Evolutionary conservation across 2,329 filamentous ascomycete genomes (phyloP).

Genomic region (Verticillium albo-atrum): DNA sequence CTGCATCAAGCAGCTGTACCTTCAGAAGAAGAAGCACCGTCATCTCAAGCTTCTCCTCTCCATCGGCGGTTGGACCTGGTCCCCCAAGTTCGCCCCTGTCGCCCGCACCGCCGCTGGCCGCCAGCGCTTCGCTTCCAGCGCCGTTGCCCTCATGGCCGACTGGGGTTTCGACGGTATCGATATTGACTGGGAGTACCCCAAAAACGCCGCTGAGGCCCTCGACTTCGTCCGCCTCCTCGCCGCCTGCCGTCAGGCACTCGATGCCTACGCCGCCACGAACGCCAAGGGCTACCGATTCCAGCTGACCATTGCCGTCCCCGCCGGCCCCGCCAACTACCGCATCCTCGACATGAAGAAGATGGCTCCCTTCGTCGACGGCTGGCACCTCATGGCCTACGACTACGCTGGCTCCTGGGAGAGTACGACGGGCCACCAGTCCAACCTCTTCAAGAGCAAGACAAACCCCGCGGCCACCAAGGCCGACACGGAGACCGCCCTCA

Average conservation of each 20-base stretch:
- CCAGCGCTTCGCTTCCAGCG: constrained; percentile 60
- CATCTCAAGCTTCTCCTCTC: constrained; percentile 76
- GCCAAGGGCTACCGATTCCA: constrained; percentile 41
- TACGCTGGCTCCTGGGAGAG: constrained; percentile 65
- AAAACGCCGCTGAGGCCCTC: constrained; percentile 29
- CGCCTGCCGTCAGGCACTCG: constrained; percentile 37
- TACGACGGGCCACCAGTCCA: constrained; percentile 63
- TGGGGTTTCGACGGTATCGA: constrained; percentile 56
- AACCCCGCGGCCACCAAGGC: constrained; percentile 60
- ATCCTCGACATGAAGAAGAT: constrained; percentile 48
- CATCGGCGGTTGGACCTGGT: constrained; percentile 79
- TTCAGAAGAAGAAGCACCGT: constrained; percentile 72
- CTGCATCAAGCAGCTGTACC: constrained; percentile 69
- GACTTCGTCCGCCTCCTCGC: constrained; percentile 37
- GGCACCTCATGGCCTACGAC: constrained; percentile 66
- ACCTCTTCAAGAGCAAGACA: constrained; percentile 51
- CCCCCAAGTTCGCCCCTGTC: constrained; percentile 61
- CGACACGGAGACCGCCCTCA: constrained; percentile 61
- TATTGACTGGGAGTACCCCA: constrained; percentile 53
- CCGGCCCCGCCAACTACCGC: constrained; percentile 43
- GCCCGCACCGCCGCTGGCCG: constrained; percentile 59
- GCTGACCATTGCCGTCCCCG: constrained; percentile 46
- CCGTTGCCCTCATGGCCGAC: constrained; percentile 66
- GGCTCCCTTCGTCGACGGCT: constrained; percentile 53
- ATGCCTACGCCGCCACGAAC: constrained; percentile 32